Base-by-base conservation (phyloP, 179 eudicot species). In the Beta lomatogona region DNA sequence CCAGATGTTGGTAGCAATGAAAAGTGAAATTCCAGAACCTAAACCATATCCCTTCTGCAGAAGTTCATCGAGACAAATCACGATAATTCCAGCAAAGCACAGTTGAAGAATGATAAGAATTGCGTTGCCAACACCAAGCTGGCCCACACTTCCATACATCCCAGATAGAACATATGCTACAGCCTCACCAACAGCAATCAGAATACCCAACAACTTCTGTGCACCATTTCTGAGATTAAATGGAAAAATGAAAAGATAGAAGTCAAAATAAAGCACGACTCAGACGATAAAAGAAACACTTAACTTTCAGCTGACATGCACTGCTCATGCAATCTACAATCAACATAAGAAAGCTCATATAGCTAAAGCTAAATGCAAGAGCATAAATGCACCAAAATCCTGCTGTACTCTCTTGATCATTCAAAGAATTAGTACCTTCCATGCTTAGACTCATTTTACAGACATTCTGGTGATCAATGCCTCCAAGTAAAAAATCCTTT, bases 11-110 rank as follows among this genome's bases (percentile, higher is more conserved):
- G 98, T 92, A 5, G 97, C 98, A 68, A 92, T 94, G 84, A 94
- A 94, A 22, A 94, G 88, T 7, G 98, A 94, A 66, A 94, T 92
- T 44, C 98, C 98, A 83, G 97, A 94, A 71, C 98, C 98, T 36
- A 94, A 88, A 84, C 98, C 97, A 86, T 93, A 93, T 82, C 96
- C 98, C 86, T 93, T 93, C 86, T 93, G 98, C 75, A 94, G 98
- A 77, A 92, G 93, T 73, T 94, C 98, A 83, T 94, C 97, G 57
- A 94, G 88, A 84, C 98, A 92, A 31, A 94, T 91, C 54, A 92
- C 92, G 16, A 91, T 92, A 10, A 92, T 90, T 28, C 97, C 97
- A 79, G 98, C 94, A 86, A 93, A 94, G 88, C 90, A 89, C 60
- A 94, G 93, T 80, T 94, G 98, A 73, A 90, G 81, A 75, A 94